These are phyloP conservation scores for Sporothrix inflata DNA, from an alignment of 2,329 filamentous ascomycete genomes.

Conservation along the genomic window DNA sequence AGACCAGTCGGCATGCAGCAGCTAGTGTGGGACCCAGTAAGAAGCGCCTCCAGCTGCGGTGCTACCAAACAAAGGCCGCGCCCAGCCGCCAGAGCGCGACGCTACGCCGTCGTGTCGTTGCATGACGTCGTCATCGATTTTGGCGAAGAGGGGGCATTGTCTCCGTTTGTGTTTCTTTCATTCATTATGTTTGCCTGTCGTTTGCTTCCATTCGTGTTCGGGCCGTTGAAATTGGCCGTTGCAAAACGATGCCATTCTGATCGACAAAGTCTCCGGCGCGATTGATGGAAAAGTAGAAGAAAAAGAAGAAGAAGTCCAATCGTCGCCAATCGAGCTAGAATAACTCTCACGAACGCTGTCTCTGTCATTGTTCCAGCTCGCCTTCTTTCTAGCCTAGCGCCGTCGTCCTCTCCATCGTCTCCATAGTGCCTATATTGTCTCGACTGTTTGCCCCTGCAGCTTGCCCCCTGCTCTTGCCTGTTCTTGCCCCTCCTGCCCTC, in stretches of 20 bases:
- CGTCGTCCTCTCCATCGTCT: background rate
- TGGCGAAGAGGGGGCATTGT: background rate
- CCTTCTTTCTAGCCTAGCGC: background rate
- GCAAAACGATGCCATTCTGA: background rate
- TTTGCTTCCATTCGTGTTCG: background rate
- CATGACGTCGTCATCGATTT: conserved; percentile 25
- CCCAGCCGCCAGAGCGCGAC: conserved; percentile 14
- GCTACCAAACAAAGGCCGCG: conserved; percentile 11
- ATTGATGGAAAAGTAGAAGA: background rate
- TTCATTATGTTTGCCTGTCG: background rate
- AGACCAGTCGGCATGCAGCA: background rate
- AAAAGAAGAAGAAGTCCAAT: background rate
- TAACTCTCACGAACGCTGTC: background rate
- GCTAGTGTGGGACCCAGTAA: background rate
- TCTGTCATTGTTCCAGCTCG: conserved; percentile 1
- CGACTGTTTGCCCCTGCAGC: background rate
- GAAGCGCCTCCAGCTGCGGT: background rate
- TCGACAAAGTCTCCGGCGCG: background rate
- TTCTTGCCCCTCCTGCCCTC: background rate
- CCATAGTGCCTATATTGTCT: background rate
- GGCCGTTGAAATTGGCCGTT: background rate
- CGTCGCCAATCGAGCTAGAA: background rate
- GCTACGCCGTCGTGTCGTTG: conserved; percentile 17
- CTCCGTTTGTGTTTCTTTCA: background rate
- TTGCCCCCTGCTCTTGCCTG: background rate